These are phyloP conservation scores for Areca catechu DNA, from an alignment of 176 grass and related monocot genomes.

Conservation along the genomic window DNA sequence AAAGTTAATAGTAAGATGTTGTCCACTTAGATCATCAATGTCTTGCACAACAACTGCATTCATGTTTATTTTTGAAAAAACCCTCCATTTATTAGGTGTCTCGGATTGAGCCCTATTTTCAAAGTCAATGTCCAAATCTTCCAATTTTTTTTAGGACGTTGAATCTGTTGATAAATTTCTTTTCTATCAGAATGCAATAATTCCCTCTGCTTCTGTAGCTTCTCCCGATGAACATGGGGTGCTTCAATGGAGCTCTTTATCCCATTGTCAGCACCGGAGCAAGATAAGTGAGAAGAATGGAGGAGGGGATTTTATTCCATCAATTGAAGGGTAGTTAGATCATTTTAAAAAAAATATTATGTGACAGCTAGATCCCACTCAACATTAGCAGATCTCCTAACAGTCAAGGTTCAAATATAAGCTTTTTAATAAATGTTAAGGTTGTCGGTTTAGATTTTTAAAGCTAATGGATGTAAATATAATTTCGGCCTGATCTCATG, in stretches of 20 bases:
- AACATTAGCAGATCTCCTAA: too few relatives aligned
- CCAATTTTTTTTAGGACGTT: conserved; percentile 63
- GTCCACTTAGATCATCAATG: neutral
- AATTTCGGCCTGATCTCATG: too few relatives aligned
- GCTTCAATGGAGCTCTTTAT: conserved; percentile 55
- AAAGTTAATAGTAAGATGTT: neutral
- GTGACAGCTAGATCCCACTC: too few relatives aligned
- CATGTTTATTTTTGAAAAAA: conserved; percentile 13
- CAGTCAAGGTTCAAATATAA: too few relatives aligned
- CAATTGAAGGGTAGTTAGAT: too few relatives aligned
- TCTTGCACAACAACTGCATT: conserved; percentile 19
- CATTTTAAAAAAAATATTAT: too few relatives aligned
- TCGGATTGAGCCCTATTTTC: conserved; percentile 61
- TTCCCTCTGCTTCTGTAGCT: conserved; percentile 88
- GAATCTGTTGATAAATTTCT: conserved; percentile 65
- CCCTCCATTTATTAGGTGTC: conserved; percentile 26
- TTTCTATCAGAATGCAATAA: conserved; percentile 64
- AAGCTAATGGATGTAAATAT: too few relatives aligned
- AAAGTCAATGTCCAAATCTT: conserved; percentile 49
- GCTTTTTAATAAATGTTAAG: too few relatives aligned
- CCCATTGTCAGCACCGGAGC: too few relatives aligned
- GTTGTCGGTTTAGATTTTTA: too few relatives aligned
- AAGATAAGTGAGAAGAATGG: too few relatives aligned
- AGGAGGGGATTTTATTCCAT: too few relatives aligned
- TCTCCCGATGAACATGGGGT: conserved; percentile 66